Base-by-base conservation (phyloP, 345 rosid species). In the Brassica nigra region DNA sequence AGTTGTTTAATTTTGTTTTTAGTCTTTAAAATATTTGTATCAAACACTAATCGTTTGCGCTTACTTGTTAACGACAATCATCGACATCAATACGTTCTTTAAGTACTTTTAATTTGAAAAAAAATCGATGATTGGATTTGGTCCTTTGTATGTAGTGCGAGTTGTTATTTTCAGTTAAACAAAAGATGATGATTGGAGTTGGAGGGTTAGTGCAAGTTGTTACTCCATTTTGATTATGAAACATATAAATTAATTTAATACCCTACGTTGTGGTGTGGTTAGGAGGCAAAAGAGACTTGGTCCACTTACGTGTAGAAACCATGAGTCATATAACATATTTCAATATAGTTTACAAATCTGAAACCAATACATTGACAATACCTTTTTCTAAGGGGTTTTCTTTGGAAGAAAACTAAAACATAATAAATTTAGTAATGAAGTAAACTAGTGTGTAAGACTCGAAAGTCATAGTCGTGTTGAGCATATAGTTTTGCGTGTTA, bases 131-230 rank as follows among this genome's bases (percentile, higher is more conserved):
- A 70, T 70, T 70, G 39, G 66, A 61, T n/a, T 23, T 76, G 52
- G 74, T 8, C 12, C 58, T n/a, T 52, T 52, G 58, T 52, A 61
- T 33, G 33, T 31, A 62, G 66, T 58, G 77, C 20, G 68, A 66
- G 77, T 78, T 72, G 77, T 66, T 61, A 14, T 49, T 36, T 67
- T 15, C 23, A 63, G 8, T 16, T 15, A 10, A 63, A n/a, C 59
- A 66, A 69, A 36, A 68, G 11, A 28, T 14, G 9, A 70, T 77
- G 69, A 71, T 71, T 71, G 57, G 66, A 61, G 29, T 61, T 72
- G 68, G 68, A 78, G 73, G 73, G 68, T 8, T 73, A 66, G 73
- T 78, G 82, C 30, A 33, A 66, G 82, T 78, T 66, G 78, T 73
- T 68, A 61, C 69, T 59, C 15, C 20, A 59, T 31, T 44, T 62